phyloP scores from a whole-genome alignment of 2,329 filamentous ascomycete genomes.

The Fusarium piperis region DNA sequence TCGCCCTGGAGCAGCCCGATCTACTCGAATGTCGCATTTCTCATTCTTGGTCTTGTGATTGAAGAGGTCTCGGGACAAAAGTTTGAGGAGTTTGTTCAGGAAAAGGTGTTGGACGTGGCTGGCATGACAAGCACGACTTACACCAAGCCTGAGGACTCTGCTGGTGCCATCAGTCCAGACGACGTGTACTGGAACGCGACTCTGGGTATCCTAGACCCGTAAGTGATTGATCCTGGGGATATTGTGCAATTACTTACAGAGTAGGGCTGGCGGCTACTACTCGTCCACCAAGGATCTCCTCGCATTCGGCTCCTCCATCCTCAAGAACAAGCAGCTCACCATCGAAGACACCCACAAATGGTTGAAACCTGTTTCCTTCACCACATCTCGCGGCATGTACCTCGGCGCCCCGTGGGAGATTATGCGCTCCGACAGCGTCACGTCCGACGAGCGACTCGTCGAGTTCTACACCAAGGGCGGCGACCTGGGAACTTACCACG shows the following conservation, averaged over 20 bases:
- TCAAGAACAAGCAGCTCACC: background rate
- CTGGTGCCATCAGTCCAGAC: background rate
- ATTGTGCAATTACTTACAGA: background rate
- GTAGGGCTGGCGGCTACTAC: constrained; percentile 10
- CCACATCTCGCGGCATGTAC: background rate
- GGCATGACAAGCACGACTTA: constrained; percentile 15
- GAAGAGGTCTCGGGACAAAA: constrained; percentile 3
- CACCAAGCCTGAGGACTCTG: constrained; percentile 10
- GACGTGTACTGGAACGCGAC: constrained; percentile 9
- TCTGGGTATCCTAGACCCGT: constrained; percentile 6
- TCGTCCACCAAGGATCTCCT: constrained; percentile 16
- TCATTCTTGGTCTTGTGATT: constrained; percentile 1
- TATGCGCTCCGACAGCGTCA: constrained; percentile 13
- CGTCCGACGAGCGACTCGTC: background rate
- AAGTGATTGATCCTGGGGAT: background rate
- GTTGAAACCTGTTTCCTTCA: constrained; percentile 10
- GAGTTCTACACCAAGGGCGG: constrained; percentile 15
- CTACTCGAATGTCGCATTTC: constrained; percentile 4
- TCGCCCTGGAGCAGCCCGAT: background rate
- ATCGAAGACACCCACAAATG: background rate
- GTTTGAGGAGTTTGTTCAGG: background rate
- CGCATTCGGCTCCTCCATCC: constrained; percentile 5
- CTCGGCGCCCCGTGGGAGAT: constrained; percentile 13
- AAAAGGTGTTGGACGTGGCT: constrained; percentile 6
- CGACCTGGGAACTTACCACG: constrained; percentile 1